These are phyloP conservation scores for Myriosclerotinia scirpicola DNA, from an alignment of 2,329 filamentous ascomycete genomes.

Conservation along the genomic window DNA sequence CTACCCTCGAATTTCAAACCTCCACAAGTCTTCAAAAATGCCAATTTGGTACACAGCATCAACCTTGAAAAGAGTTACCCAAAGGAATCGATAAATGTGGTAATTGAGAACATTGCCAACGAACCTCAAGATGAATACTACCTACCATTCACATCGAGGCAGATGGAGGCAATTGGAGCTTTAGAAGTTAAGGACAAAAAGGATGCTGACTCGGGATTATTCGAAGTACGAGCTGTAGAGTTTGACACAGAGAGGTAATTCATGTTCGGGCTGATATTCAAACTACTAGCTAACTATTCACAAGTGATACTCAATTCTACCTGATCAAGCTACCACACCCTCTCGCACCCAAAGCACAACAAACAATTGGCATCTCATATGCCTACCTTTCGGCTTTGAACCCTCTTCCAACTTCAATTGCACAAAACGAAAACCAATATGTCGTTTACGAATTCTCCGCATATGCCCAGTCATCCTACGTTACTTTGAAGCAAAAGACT, in stretches of 20 bases:
- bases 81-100: constrained; percentile 88
- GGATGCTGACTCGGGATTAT: constrained; percentile 63
- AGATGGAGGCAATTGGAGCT: constrained; percentile 76
- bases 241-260: constrained; percentile 58
- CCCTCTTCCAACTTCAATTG: constrained; percentile 78
- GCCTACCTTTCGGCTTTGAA: constrained; percentile 74
- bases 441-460: constrained; percentile 83
- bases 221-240: constrained; percentile 68
- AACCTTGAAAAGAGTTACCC: constrained; percentile 92
- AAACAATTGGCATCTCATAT: constrained; percentile 86
- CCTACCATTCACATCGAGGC: constrained; percentile 75
- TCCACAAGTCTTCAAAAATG: constrained; percentile 89
- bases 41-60: constrained; percentile 84
- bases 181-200: constrained; percentile 95
- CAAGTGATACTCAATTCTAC: constrained; percentile 77
- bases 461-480: constrained; percentile 80
- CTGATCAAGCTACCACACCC: constrained; percentile 75
- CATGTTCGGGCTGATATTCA: constrained; percentile 7
- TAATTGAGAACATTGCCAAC: constrained; percentile 82
- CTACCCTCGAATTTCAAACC: constrained; percentile 73
- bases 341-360: constrained; percentile 72
- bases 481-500: constrained; percentile 90
- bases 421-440: constrained; percentile 85
- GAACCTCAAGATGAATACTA: constrained; percentile 87
- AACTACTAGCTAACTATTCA: constrained; percentile 32